Percentiles rank a stretch among this genome's conserved stretches.
phyloP scores from a whole-genome alignment of 2,329 filamentous ascomycete species.

The Cladorrhinum sp. region DNA sequence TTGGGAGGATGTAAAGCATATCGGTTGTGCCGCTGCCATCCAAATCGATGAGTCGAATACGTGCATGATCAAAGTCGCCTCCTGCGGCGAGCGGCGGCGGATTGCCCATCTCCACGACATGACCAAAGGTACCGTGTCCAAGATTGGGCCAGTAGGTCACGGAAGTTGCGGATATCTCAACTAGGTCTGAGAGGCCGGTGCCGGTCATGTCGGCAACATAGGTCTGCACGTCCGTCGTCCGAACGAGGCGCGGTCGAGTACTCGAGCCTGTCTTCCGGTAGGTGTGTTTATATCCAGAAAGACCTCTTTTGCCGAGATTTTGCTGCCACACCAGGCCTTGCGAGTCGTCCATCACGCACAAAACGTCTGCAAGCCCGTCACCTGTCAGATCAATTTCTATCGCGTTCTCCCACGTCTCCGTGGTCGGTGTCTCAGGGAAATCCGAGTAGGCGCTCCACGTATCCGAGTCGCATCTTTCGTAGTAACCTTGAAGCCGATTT shows the following conservation, averaged over 20 bases:
- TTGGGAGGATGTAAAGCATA: constrained; percentile 28
- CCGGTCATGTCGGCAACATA: constrained; percentile 26
- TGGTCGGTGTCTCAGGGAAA: neutral
- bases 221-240: neutral
- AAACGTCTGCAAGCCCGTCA: neutral
- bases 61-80: constrained; percentile 21
- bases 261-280: neutral
- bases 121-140: constrained; percentile 34
- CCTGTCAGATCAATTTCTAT: neutral
- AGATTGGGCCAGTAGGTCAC: constrained; percentile 35
- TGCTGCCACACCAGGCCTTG: neutral
- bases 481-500: neutral
- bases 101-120: constrained; percentile 30
- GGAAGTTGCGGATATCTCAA: constrained; percentile 19
- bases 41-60: constrained; percentile 26
- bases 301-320: neutral
- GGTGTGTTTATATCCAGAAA: neutral
- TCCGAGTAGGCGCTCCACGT: neutral
- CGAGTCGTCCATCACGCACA: neutral
- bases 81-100: constrained; percentile 24
- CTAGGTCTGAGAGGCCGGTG: constrained; percentile 25
- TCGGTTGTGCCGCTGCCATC: constrained; percentile 30
- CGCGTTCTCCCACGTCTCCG: neutral
- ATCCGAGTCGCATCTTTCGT: neutral
- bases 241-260: constrained; percentile 5